These are phyloP conservation scores for Lactuca saligna DNA, from an alignment of 129 eudicot species.

Conservation along the genomic window DNA sequence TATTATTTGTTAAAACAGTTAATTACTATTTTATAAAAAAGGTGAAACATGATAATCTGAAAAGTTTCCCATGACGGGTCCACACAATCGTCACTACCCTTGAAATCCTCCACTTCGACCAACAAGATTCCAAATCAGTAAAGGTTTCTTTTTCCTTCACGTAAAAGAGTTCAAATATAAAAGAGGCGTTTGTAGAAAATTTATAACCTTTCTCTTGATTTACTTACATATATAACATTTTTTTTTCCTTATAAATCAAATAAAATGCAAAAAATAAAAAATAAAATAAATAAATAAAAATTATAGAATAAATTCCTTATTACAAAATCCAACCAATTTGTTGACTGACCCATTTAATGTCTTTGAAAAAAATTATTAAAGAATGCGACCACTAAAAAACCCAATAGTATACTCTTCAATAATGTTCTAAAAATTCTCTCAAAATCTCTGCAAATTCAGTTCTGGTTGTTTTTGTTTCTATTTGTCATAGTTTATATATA, in stretches of 20 bases:
- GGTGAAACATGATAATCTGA: slow-evolving; percentile 15
- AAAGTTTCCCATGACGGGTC: slow-evolving; percentile 13
- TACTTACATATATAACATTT: slow-evolving; percentile 29
- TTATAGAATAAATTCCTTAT: slow-evolving; percentile 14
- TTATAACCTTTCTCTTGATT: slow-evolving; percentile 29
- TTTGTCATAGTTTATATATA: background rate
- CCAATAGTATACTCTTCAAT: slow-evolving; percentile 7
- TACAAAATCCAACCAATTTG: slow-evolving; percentile 34
- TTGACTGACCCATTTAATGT: slow-evolving; percentile 34
- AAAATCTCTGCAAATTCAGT: slow-evolving; percentile 25
- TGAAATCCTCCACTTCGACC: slow-evolving; percentile 15
- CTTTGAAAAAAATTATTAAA: slow-evolving; percentile 13
- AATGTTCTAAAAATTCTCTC: slow-evolving; percentile 28
- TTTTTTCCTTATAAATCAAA: slow-evolving; percentile 17
- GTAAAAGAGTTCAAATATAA: background rate
- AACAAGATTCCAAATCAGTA: background rate
- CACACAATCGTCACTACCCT: slow-evolving; percentile 13
- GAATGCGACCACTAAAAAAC: slow-evolving; percentile 28
- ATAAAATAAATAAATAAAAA: background rate
- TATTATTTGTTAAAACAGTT: too few relatives aligned
- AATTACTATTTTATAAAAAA: background rate
- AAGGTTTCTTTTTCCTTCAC: background rate
- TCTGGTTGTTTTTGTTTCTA: slow-evolving; percentile 24
- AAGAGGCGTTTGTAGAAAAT: slow-evolving; percentile 11
- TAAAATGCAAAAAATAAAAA: background rate